phyloP scores from a whole-genome alignment of 2,329 filamentous ascomycete genomes.

The Phialophora tarda region DNA sequence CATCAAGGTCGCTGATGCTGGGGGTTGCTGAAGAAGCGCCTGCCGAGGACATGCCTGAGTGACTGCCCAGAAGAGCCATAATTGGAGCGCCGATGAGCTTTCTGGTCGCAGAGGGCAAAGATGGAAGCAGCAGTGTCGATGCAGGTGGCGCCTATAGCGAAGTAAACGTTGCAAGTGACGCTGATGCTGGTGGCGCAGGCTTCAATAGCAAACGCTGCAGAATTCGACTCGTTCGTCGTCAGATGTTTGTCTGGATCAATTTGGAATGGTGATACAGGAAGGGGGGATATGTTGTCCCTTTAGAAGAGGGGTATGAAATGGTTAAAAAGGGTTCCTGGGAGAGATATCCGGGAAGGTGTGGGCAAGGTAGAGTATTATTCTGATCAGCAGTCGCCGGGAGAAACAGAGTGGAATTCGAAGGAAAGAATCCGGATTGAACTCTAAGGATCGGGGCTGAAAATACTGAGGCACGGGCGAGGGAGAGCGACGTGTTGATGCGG shows the following conservation, averaged over 20 bases:
- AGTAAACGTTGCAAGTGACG: background rate
- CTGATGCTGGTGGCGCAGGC: slow-evolving; percentile 1
- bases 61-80: slow-evolving; percentile 25
- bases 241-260: slow-evolving; percentile 2
- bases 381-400: background rate
- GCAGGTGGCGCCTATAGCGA: background rate
- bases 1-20: slow-evolving; percentile 37
- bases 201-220: background rate
- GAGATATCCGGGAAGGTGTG: background rate
- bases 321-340: background rate
- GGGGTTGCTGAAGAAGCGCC: slow-evolving; percentile 26
- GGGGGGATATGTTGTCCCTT: background rate
- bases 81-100: background rate
- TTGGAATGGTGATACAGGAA: slow-evolving; percentile 1
- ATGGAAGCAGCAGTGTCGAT: background rate
- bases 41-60: slow-evolving; percentile 29
- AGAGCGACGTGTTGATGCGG: background rate
- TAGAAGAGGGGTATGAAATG: background rate
- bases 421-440: slow-evolving; percentile 1
- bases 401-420: background rate
- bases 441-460: background rate
- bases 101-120: background rate
- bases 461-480: background rate
- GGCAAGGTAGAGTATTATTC: background rate
- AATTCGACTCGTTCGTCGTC: background rate